These are phyloP conservation scores for Begonia fuchsioides DNA, from an alignment of 306 rosid species.

Conservation along the genomic window DNA sequence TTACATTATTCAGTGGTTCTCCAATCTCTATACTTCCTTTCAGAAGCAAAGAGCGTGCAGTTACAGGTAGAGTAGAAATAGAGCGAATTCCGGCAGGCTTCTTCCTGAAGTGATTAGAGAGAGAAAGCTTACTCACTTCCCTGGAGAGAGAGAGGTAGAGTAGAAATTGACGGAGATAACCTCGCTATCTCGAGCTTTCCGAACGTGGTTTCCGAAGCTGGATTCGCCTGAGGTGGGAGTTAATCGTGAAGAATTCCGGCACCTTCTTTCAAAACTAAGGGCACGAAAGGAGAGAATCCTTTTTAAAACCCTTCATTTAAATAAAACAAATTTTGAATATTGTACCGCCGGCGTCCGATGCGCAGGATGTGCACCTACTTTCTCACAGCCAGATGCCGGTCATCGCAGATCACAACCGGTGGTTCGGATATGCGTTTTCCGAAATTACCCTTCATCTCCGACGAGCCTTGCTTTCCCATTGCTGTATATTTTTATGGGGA, in stretches of 20 bases:
- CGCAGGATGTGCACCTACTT: too few relatives aligned
- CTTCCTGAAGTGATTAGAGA: constrained; percentile 1
- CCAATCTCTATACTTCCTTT: constrained; percentile 82
- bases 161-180: constrained; percentile 5
- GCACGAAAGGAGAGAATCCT: too few relatives aligned
- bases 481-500: too few relatives aligned
- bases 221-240: constrained; percentile 5
- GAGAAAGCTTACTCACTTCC: not conserved
- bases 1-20: constrained; percentile 39
- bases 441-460: too few relatives aligned
- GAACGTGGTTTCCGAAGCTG: too few relatives aligned
- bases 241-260: not conserved
- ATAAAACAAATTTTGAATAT: too few relatives aligned
- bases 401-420: not conserved
- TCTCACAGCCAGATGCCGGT: too few relatives aligned
- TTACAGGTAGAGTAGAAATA: constrained; percentile 19
- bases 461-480: too few relatives aligned
- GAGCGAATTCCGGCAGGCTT: constrained; percentile 4
- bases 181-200: constrained; percentile 11
- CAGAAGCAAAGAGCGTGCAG: constrained; percentile 61
- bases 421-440: too few relatives aligned
- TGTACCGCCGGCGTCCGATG: too few relatives aligned
- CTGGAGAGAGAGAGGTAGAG: not conserved
- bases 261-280: too few relatives aligned
- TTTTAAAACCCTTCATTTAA: too few relatives aligned